Base-by-base conservation (phyloP, 2,329 filamentous ascomycete species). In the Ilyonectria sp. region DNA sequence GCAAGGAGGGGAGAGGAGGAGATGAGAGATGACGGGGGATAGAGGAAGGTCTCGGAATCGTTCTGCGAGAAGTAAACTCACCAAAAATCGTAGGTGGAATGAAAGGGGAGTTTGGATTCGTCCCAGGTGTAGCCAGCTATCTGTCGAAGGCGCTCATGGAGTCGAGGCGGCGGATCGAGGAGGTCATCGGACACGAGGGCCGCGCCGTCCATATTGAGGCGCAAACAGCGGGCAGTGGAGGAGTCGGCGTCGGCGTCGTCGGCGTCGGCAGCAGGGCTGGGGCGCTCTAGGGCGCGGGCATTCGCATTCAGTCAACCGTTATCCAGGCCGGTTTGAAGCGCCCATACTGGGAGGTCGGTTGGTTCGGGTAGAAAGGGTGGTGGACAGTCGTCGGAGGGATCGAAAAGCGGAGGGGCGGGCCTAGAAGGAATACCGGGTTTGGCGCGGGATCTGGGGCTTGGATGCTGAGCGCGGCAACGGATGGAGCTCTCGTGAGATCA, bases 1-100 rank as follows among this genome's bases (percentile, higher is more conserved):
- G 62, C 31, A 7, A n/a, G 11, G 43, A 44, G 49, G 47, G 33
- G 21, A 40, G 47, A 8, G 46, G 23, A 37, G 19, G 7, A 15
- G 19, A 50, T n/a, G 54, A n/a, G 33, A 62, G 21, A 26, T 29
- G 57, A 17, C 26, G 47, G 19, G 53, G 21, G 23, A 17, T 54
- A 43, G 43, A 33, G 21, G 46, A 47, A 19, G 29, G 23, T 40
- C 35, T 21, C 29, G 37, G 52, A 53, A 52, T 37, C 35, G 40
- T 33, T 31, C 17, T 43, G 31, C 52, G 26, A 35, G 21, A 59
- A 56, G 44, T 29, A 19, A 31, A 75, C 82, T 75, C 83, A 90
- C 94, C 95, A 98, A 83, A 95, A 94, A 79, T 97, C 94, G 81
- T 97, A 98, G 75, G 91, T 94, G 57, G 88, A 88, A 77, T 91